Evolutionary conservation across 177 flowering plant genomes (phyloP), one percentile per base, ranked within the genome.

Genomic region (Vitis hybrid): DNA sequence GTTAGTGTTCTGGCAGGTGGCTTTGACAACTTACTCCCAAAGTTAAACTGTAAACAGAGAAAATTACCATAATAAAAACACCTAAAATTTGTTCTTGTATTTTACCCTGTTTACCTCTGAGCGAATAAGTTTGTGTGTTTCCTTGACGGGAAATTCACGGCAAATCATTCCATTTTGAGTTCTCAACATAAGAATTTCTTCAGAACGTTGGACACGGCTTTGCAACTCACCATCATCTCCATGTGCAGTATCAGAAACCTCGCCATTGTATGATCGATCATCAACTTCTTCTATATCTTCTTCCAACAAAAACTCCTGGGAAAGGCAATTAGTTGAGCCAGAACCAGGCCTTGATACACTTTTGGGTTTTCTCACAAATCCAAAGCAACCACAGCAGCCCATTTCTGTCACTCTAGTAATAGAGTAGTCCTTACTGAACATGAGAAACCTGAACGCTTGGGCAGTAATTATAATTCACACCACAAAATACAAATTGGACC

Each of bases 351-450:
- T 79, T 61, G 63, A 13, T 14, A 51, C 20, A 69, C 75, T 78
- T 62, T 79, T 78, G 11, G 87, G 76, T 81, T 83, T 89, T 71
- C 82, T 81, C 51, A 79, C 62, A 64, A 87, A 87, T 51, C 94
- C 94, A 74, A 93, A 88, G 76, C 97, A 93, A 66, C 91, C 78
- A 75, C 91, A 91, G 73, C 97, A 91, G 20, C 91, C 97, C 92
- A 94, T 92, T 74, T 86, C 81, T 61, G 71, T 72, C 41, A 79
- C 70, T 75, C 76, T 74, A 2, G 68, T 72, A 66, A 84, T 11
- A 17, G 81, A 76, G 79, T 68, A 50, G 50, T 75, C 76, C 79
- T 81, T 79, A 30, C 69, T 46, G 69, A 85, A 79, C 93, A 87
- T 88, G 64, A 20, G 64, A 71, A 69, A 55, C 75, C 73, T 17